These are phyloP conservation scores for Xylariaceae sp. DNA, from an alignment of 2,329 filamentous ascomycete genomes.

Conservation along the genomic window DNA sequence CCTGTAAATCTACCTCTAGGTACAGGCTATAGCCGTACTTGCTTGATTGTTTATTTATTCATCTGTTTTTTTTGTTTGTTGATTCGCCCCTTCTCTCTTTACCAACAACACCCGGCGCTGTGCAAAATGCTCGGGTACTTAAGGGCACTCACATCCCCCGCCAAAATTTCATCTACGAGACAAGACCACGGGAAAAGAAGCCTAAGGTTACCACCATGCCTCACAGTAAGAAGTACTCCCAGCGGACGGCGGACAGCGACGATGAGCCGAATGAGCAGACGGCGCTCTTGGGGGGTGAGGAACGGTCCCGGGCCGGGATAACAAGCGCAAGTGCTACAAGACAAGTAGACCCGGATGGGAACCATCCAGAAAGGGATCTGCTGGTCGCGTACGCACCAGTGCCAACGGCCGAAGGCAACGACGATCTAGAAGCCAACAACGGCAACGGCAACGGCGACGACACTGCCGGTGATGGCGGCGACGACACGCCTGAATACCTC, in stretches of 20 bases:
- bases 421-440: slow-evolving; percentile 1
- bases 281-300: slow-evolving; percentile 1
- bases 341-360: background rate
- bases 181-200: too few relatives aligned
- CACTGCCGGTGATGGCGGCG: background rate
- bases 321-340: background rate
- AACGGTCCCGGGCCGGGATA: background rate
- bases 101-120: too few relatives aligned
- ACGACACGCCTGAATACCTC: slow-evolving; percentile 34
- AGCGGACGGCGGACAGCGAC: background rate
- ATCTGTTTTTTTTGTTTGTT: too few relatives aligned
- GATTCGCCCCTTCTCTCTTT: too few relatives aligned
- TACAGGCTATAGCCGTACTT: too few relatives aligned
- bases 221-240: background rate
- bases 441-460: slow-evolving; percentile 6
- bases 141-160: too few relatives aligned
- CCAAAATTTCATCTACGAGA: too few relatives aligned
- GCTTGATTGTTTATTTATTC: too few relatives aligned
- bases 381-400: background rate
- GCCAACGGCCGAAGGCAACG: background rate
- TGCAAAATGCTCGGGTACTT: too few relatives aligned
- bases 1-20: too few relatives aligned
- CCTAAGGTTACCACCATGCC: slow-evolving; percentile 3
- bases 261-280: slow-evolving; percentile 9
- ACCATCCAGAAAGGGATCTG: slow-evolving; percentile 1